Conservation (phyloP, 179 eudicot genomes). For the Beta lomatogona region DNA sequence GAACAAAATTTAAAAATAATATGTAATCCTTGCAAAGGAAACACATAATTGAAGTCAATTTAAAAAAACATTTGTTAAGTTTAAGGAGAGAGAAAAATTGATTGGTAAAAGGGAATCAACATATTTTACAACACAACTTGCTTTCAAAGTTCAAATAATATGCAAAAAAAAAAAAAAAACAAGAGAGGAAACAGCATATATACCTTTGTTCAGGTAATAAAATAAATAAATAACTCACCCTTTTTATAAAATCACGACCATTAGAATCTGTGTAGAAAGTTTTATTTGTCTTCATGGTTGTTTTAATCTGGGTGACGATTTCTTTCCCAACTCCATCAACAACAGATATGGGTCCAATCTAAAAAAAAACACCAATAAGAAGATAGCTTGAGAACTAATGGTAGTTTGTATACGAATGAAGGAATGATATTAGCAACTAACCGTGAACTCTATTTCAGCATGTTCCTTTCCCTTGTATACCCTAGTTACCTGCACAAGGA, state of each 20-base stretch:
- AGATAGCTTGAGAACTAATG: background rate
- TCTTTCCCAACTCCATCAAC: slow-evolving; percentile 91
- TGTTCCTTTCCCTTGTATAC: slow-evolving; percentile 85
- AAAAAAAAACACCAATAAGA: slow-evolving; percentile 15
- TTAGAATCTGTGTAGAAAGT: slow-evolving; percentile 91
- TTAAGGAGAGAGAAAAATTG: background rate
- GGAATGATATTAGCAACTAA: slow-evolving; percentile 35
- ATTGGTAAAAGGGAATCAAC: background rate
- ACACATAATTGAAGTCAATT: background rate
- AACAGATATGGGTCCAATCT: slow-evolving; percentile 97
- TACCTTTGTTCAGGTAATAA: background rate
- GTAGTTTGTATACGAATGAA: background rate
- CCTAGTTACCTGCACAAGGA: slow-evolving; percentile 68
- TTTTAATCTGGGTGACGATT: slow-evolving; percentile 56
- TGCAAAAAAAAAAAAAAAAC: background rate
- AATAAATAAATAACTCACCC: slow-evolving; percentile 49
- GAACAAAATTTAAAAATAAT: background rate
- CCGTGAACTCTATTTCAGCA: slow-evolving; percentile 86
- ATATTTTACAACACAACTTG: background rate
- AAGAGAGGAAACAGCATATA: background rate
- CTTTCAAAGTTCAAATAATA: background rate
- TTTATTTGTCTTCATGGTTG: slow-evolving; percentile 60
- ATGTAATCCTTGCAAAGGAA: background rate
- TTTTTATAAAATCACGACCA: slow-evolving; percentile 86
- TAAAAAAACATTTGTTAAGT: background rate